Evolutionary conservation across 148 eudicot genomes (phyloP).

Genomic region (Amaranthus hypochondriacus): DNA sequence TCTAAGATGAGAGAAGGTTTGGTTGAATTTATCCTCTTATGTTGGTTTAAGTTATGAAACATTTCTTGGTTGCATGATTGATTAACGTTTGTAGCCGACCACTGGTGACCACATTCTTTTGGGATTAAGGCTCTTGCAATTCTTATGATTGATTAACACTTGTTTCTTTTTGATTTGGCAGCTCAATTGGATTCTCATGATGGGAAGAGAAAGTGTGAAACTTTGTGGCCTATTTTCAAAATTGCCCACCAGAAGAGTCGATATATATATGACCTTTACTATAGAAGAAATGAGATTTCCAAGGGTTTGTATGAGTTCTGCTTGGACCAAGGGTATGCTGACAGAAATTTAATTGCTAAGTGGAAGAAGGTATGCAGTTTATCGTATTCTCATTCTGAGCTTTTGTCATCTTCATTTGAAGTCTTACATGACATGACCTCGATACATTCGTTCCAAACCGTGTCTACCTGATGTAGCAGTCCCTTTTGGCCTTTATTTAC

Average conservation of each 20-base stretch:
- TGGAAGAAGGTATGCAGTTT: conserved; percentile 38
- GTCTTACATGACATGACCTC: too few relatives aligned
- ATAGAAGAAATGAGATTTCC: conserved; percentile 36
- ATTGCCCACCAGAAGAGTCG: conserved; percentile 43
- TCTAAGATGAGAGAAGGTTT: conserved; percentile 45
- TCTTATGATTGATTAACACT: not conserved
- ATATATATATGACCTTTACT: conserved; percentile 34
- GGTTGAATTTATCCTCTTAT: not conserved
- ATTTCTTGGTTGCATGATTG: not conserved
- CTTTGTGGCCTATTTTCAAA: conserved; percentile 44
- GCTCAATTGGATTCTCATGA: conserved; percentile 40
- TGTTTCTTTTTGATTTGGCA: conserved; percentile 17
- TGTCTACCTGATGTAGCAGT: too few relatives aligned
- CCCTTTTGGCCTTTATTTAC: too few relatives aligned
- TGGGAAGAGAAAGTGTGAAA: conserved; percentile 42
- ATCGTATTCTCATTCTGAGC: not conserved
- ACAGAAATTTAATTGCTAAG: conserved; percentile 41
- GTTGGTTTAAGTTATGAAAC: not conserved
- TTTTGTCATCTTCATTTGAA: not conserved
- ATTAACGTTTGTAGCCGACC: not conserved
- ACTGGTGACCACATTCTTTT: not conserved
- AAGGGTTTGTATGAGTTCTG: conserved; percentile 41
- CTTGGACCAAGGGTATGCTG: conserved; percentile 46
- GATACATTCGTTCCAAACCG: too few relatives aligned
- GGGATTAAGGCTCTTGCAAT: too few relatives aligned